Evolutionary conservation across 768 basidiomycete species (phyloP).

Genomic region (Strobilomyces dryophilus): DNA sequence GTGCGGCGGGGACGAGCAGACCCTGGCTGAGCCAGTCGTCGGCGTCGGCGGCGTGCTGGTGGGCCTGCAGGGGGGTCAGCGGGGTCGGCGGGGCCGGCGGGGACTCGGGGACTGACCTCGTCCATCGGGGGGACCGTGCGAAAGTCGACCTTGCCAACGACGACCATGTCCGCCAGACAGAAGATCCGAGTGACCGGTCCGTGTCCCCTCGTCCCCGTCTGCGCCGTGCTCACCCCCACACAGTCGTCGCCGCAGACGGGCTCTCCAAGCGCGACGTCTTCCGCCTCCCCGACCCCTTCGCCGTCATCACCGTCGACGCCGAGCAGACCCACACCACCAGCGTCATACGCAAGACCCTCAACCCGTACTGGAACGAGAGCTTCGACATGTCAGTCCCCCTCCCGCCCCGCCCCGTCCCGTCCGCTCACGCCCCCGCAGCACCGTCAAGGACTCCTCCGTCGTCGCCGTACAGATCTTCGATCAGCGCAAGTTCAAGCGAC

Average conservation of each 20-base stretch:
- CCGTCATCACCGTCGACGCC: conserved; percentile 96
- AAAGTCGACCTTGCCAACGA: conserved; percentile 15
- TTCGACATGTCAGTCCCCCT: conserved; percentile 80
- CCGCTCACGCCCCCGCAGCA: conserved; percentile 42
- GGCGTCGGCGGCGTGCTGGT: conserved; percentile 77
- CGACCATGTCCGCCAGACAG: conserved; percentile 44
- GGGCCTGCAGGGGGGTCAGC: conserved; percentile 48
- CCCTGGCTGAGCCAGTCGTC: conserved; percentile 68
- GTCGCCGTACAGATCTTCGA: conserved; percentile 98
- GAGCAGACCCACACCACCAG: conserved; percentile 97
- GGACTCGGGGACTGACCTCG: neutral
- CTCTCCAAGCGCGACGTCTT: conserved; percentile 94
- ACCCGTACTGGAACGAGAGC: conserved; percentile 97
- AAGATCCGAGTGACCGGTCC: conserved; percentile 77
- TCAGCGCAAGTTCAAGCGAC: conserved; percentile 97
- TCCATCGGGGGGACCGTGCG: too few relatives aligned
- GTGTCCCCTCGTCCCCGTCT: conserved; percentile 9
- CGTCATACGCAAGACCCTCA: conserved; percentile 93
- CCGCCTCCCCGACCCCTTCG: conserved; percentile 95
- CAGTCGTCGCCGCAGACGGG: conserved; percentile 94
- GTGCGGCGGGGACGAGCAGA: conserved; percentile 64
- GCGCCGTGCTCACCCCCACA: neutral
- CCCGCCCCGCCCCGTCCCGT: neutral
- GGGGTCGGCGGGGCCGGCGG: neutral
- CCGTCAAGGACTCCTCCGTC: conserved; percentile 96